Percentiles rank a stretch among this genome's conserved stretches.
These are phyloP conservation scores for Colletotrichum noveboracense DNA, from an alignment of 2,329 filamentous ascomycete genomes.

Conservation along the genomic window DNA sequence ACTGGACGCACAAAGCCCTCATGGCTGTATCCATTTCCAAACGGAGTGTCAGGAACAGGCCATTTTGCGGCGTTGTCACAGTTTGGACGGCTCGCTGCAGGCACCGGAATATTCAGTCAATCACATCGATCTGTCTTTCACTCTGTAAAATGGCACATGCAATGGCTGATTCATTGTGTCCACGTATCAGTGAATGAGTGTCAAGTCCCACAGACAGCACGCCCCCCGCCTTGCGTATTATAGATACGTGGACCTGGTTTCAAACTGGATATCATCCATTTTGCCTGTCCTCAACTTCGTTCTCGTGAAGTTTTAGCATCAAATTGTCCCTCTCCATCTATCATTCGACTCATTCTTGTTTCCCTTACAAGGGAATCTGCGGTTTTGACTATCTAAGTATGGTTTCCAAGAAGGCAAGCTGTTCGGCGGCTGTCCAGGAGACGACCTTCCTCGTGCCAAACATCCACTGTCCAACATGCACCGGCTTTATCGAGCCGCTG, in stretches of 20 bases:
- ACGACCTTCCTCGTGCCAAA: constrained; percentile 68
- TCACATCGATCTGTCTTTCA: not conserved
- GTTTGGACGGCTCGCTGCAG: not conserved
- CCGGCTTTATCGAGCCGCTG: constrained; percentile 67
- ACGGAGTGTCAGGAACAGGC: not conserved
- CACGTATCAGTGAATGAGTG: not conserved
- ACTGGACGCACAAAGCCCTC: not conserved
- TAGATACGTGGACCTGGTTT: not conserved
- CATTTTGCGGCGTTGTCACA: not conserved
- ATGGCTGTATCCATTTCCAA: not conserved
- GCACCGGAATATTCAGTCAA: accelerated
- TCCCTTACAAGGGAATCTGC: not conserved
- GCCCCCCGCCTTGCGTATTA: not conserved
- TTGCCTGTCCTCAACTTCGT: not conserved
- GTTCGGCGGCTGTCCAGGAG: not conserved
- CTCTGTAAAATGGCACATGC: not conserved
- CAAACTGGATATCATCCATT: not conserved
- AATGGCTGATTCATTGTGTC: not conserved
- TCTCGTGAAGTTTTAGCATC: not conserved
- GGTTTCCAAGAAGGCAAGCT: not conserved
- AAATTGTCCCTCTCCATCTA: accelerated
- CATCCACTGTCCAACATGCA: constrained; percentile 80
- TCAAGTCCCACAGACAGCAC: not conserved
- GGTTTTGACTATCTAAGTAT: not conserved
- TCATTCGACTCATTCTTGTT: not conserved